Evolutionary conservation across 768 basidiomycete genomes (phyloP), one percentile per base, ranked within the genome.

Genomic region (Lactarius quietus): DNA sequence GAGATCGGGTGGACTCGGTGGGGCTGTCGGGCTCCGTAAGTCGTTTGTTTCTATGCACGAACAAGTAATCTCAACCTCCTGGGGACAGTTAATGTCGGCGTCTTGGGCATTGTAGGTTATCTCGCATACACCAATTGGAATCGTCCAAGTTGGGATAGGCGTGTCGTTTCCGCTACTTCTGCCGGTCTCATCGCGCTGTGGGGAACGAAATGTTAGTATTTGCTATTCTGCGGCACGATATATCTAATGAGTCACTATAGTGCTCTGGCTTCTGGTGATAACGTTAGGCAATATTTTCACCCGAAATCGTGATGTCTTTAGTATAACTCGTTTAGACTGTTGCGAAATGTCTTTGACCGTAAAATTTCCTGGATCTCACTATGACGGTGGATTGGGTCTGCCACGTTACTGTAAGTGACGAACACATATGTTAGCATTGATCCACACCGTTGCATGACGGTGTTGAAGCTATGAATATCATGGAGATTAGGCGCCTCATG

Each of bases 121-220:
- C 75, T 82, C 63, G 79, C 80, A 1, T 92, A 89, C 74, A 72
- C 75, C 54, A 81, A 90, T 73, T 91, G 90, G 88, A 78, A 89
- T 66, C 74, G 75, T 38, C 81, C 83, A 1, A 74, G 69, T 3
- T 91, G 90, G 90, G 87, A 92, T 73, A 77, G 82, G 60, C 81
- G 85, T 20, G 73, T 79, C 8, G 81, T 91, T 12, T 84, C 84
- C 7, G 80, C 83, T 4, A 76, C 88, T 26, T 77, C 84, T 8
- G 80, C 83, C 41, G 87, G 86, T 6, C 73, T 92, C 10, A 66
- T 89, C 35, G 76, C 83, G 3, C 75, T 93, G 17, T 85, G 83
- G 77, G 81, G 83, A 23, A 82, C 83, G 90, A 92, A 78, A 86
- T 86, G 86, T 90, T 72, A 74, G 83, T 76, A 1, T 54, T 39